These are phyloP conservation scores for Rhazya stricta DNA, from an alignment of 257 asterid species.

Conservation along the genomic window DNA sequence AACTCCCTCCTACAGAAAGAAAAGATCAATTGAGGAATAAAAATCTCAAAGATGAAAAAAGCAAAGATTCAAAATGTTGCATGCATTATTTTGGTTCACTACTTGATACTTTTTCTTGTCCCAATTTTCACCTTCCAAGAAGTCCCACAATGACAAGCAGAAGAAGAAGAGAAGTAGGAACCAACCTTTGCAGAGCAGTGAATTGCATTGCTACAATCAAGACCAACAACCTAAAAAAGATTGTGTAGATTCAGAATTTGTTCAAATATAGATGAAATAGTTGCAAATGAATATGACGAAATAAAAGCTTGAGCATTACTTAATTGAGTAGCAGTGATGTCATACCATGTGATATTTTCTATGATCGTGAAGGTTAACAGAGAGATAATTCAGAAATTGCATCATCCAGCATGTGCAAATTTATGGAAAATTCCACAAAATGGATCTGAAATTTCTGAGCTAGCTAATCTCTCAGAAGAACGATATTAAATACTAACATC, in stretches of 20 bases:
- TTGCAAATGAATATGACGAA: constrained; percentile 15
- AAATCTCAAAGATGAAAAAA: background rate
- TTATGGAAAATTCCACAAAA: background rate
- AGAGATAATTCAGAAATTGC: background rate
- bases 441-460: background rate
- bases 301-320: background rate
- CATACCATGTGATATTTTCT: background rate
- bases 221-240: constrained; percentile 71
- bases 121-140: background rate
- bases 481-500: background rate
- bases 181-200: constrained; percentile 92
- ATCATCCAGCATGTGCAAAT: background rate
- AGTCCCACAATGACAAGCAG: constrained; percentile 1
- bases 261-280: constrained; percentile 12
- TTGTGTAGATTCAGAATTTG: constrained; percentile 18
- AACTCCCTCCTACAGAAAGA: constrained; percentile 69
- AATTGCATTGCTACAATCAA: constrained; percentile 91
- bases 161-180: constrained; percentile 13
- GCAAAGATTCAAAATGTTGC: background rate
- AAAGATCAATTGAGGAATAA: background rate
- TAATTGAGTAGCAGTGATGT: background rate
- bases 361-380: background rate
- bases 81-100: background rate
- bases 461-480: background rate
- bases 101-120: background rate